Conservation (phyloP, 257 asterid genomes). For the Nicotiana tomentosiformis region DNA sequence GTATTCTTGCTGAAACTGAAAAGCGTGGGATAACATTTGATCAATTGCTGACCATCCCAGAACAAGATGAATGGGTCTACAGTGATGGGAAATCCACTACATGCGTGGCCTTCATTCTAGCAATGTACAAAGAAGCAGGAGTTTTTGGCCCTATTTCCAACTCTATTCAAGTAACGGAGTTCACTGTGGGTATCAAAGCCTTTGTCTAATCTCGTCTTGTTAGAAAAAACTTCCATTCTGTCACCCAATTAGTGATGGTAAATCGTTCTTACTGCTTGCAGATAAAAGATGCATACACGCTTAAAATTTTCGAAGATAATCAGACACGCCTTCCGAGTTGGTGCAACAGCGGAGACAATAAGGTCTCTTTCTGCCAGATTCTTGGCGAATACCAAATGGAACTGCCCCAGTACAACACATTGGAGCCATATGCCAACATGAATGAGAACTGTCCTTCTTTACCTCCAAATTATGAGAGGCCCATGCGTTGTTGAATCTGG, state of each 20-base stretch:
- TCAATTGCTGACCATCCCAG: slow-evolving; percentile 86
- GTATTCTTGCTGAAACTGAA: slow-evolving; percentile 83
- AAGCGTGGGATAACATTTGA: slow-evolving; percentile 83
- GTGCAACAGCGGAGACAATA: slow-evolving; percentile 60
- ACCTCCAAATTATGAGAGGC: slow-evolving; percentile 87
- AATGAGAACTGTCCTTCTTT: slow-evolving; percentile 89
- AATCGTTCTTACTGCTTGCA: slow-evolving; percentile 20
- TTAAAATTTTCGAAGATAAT: slow-evolving; percentile 70
- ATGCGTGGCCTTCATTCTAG: slow-evolving; percentile 89
- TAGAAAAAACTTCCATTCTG: not conserved
- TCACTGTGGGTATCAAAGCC: slow-evolving; percentile 55
- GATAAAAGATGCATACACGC: slow-evolving; percentile 97
- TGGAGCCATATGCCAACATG: slow-evolving; percentile 85
- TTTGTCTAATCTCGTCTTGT: not conserved
- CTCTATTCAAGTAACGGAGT: slow-evolving; percentile 94
- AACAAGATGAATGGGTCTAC: slow-evolving; percentile 97
- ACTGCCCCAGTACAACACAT: slow-evolving; percentile 68
- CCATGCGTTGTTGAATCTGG: slow-evolving; percentile 43
- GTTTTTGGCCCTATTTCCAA: slow-evolving; percentile 71
- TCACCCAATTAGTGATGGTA: not conserved
- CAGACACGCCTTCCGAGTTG: slow-evolving; percentile 72
- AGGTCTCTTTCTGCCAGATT: slow-evolving; percentile 87
- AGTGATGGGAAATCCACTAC: slow-evolving; percentile 98
- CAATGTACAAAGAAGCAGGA: slow-evolving; percentile 96
- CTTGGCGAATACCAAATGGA: slow-evolving; percentile 90